Percentiles rank a stretch among this genome's conserved stretches.
These are phyloP conservation scores for Yamadazyma dushanensis DNA, from an alignment of 1,139 yeast species.

Conservation along the genomic window DNA sequence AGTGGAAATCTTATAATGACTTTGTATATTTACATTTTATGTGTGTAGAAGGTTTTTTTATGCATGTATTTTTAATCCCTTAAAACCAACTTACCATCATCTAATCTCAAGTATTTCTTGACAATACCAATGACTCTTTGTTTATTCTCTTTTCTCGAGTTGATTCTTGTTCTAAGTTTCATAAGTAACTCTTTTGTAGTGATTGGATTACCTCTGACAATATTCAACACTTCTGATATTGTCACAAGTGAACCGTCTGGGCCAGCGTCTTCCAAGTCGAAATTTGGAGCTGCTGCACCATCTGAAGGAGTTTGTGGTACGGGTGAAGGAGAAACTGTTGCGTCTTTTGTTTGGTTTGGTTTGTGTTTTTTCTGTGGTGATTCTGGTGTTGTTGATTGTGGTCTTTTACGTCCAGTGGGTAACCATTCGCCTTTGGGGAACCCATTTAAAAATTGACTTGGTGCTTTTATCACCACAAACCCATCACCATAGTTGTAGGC, in stretches of 20 bases:
- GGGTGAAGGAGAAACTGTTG: conserved; percentile 19
- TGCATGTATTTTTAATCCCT: conserved; percentile 33
- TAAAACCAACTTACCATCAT: conserved; percentile 64
- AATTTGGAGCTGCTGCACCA: conserved; percentile 8
- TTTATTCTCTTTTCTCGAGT: conserved; percentile 69
- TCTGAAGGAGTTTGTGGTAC: neutral
- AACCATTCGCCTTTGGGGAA: conserved; percentile 88
- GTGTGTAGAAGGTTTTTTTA: neutral
- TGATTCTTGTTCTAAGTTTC: conserved; percentile 61
- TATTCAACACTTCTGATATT: conserved; percentile 67
- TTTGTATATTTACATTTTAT: conserved; percentile 3
- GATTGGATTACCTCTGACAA: conserved; percentile 62
- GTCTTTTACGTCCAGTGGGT: conserved; percentile 55
- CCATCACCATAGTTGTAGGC: conserved; percentile 62
- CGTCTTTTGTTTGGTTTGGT: conserved; percentile 12
- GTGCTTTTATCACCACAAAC: conserved; percentile 65
- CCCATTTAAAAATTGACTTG: conserved; percentile 55
- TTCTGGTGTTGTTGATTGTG: conserved; percentile 19
- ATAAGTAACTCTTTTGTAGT: conserved; percentile 67
- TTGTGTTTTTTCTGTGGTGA: conserved; percentile 39
- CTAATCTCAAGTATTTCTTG: conserved; percentile 66
- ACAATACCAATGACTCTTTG: conserved; percentile 66
- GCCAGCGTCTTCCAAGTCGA: conserved; percentile 38
- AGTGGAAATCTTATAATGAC: conserved; percentile 49
- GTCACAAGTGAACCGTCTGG: conserved; percentile 54